phyloP scores from a whole-genome alignment of 306 rosid genomes.

The Trifolium subterraneum region DNA sequence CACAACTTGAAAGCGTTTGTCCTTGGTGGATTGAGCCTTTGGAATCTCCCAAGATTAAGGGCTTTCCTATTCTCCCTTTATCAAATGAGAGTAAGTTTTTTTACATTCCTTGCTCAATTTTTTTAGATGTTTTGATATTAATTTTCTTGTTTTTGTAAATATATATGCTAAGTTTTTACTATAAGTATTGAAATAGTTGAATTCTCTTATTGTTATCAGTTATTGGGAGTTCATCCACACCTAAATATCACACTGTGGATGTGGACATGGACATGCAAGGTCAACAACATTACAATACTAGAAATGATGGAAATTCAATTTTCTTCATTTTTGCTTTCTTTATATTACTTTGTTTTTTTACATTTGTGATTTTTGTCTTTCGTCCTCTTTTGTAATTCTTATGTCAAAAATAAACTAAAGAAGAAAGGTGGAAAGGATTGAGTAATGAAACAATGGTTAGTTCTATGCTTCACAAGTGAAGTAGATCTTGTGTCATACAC shows the following conservation, averaged over 20 bases:
- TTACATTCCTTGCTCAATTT: slow-evolving; percentile 20
- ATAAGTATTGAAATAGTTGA: slow-evolving; percentile 24
- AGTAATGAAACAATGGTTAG: not conserved
- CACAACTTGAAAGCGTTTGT: slow-evolving; percentile 63
- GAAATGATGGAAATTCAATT: not conserved
- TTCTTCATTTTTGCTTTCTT: not conserved
- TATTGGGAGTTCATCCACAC: slow-evolving; percentile 37
- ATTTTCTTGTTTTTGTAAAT: slow-evolving; percentile 16
- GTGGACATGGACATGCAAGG: not conserved
- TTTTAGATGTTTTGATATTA: not conserved
- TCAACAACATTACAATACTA: not conserved
- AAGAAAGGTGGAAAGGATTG: not conserved
- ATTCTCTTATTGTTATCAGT: slow-evolving; percentile 35
- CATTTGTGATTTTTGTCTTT: not conserved
- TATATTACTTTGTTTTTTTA: not conserved
- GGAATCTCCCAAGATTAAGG: slow-evolving; percentile 34
- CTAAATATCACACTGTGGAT: slow-evolving; percentile 29
- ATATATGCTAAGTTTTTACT: not conserved
- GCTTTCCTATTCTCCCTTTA: slow-evolving; percentile 16
- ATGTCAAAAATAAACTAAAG: not conserved
- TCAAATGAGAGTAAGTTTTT: slow-evolving; percentile 56
- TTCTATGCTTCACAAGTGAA: not conserved
- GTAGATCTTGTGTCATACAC: not conserved
- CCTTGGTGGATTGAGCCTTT: slow-evolving; percentile 69
- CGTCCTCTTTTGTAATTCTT: not conserved